These are phyloP conservation scores for Arachnopeziza araneosa DNA, from an alignment of 2,329 filamentous ascomycete species.

Conservation along the genomic window DNA sequence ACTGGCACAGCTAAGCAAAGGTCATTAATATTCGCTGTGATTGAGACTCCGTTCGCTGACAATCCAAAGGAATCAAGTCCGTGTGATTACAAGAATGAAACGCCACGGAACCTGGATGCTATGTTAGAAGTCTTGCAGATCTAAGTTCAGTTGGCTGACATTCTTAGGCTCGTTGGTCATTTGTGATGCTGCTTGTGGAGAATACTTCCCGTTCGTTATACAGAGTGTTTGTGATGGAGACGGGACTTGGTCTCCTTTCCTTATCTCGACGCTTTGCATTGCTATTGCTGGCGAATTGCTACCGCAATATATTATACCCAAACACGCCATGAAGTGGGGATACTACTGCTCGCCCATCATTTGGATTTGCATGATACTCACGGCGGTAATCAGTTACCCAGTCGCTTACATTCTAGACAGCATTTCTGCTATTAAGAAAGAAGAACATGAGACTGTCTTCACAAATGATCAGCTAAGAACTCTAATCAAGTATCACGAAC, in stretches of 20 bases:
- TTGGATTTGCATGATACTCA: constrained; percentile 25
- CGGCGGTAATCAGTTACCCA: constrained; percentile 20
- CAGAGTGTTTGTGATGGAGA: constrained; percentile 14
- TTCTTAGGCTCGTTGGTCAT: constrained; percentile 24
- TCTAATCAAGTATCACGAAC: constrained; percentile 23
- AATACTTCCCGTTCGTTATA: constrained; percentile 24
- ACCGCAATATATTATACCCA: constrained; percentile 25
- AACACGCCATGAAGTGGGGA: constrained; percentile 19
- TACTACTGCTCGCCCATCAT: constrained; percentile 25
- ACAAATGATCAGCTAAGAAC: constrained; percentile 18
- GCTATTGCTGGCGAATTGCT: constrained; percentile 25
- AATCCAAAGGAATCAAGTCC: constrained; percentile 16
- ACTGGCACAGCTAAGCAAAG: constrained; percentile 19
- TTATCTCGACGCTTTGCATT: constrained; percentile 23
- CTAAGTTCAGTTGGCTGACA: background rate
- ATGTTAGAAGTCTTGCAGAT: constrained; percentile 12
- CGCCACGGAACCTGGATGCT: constrained; percentile 24
- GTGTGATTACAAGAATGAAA: constrained; percentile 18
- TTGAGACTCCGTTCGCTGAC: constrained; percentile 4
- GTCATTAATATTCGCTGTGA: constrained; percentile 5
- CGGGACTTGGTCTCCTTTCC: constrained; percentile 17
- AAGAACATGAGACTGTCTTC: constrained; percentile 15
- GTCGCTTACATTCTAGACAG: constrained; percentile 21
- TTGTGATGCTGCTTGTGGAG: constrained; percentile 19
- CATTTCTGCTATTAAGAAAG: background rate